Percentiles rank a stretch among this genome's conserved stretches.
Evolutionary conservation across 2,329 filamentous ascomycete species (phyloP).

Genomic region (Aspergillus pseudoviridinutans): DNA sequence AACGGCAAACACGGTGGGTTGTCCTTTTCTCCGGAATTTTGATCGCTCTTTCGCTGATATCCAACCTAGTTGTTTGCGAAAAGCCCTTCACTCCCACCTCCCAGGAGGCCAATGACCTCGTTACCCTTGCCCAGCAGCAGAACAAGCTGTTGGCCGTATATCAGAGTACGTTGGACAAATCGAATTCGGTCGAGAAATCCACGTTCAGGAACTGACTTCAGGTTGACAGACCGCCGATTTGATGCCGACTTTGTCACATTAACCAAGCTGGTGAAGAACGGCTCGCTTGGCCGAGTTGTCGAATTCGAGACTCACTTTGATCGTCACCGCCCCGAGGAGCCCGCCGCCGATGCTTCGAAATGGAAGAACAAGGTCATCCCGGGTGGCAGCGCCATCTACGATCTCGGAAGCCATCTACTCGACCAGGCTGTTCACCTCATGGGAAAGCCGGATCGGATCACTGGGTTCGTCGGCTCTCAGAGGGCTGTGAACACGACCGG

Average conservation of each 20-base stretch:
- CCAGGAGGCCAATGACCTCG: conserved; percentile 63
- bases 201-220: not conserved
- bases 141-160: conserved; percentile 62
- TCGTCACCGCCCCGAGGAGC: conserved; percentile 60
- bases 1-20: conserved; percentile 61
- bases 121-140: conserved; percentile 50
- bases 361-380: conserved; percentile 68
- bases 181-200: not conserved
- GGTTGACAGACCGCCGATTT: conserved; percentile 59
- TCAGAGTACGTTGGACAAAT: conserved; percentile 49
- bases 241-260: conserved; percentile 74
- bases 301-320: conserved; percentile 82
- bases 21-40: not conserved
- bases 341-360: conserved; percentile 37
- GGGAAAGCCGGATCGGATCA: conserved; percentile 64
- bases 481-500: conserved; percentile 53
- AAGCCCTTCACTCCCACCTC: conserved; percentile 76
- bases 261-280: conserved; percentile 56
- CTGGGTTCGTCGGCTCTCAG: conserved; percentile 65
- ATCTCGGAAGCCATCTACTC: conserved; percentile 71
- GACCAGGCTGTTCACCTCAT: conserved; percentile 71
- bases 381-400: conserved; percentile 67
- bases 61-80: conserved; percentile 62
- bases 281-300: conserved; percentile 64
- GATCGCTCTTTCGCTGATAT: not conserved